A percentile compares a stretch with the other conserved stretches of the same genome.
Evolutionary conservation across 2,329 filamentous ascomycete species (phyloP).

Genomic region (Biscogniauxia mediterranea): DNA sequence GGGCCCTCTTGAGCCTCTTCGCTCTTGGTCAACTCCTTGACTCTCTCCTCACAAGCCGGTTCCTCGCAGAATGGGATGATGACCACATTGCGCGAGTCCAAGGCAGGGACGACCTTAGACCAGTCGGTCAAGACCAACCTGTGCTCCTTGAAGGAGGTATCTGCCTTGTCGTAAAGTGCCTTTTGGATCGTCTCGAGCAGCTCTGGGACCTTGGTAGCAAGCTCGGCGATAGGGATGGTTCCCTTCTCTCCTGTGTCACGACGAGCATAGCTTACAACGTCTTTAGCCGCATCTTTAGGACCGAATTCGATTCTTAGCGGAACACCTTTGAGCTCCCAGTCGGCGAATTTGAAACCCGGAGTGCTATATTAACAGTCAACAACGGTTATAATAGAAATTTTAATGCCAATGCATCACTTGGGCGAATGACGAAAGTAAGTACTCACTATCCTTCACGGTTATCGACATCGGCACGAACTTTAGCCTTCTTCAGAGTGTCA

Average conservation of each 20-base stretch:
- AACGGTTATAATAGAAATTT: not conserved
- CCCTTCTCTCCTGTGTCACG: slow-evolving; percentile 85
- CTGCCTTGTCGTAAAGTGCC: slow-evolving; percentile 76
- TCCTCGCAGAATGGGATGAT: slow-evolving; percentile 88
- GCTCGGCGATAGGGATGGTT: slow-evolving; percentile 71
- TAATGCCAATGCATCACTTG: not conserved
- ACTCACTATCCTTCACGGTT: slow-evolving; percentile 74
- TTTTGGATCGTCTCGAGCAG: slow-evolving; percentile 88
- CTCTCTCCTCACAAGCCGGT: slow-evolving; percentile 81
- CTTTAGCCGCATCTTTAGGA: slow-evolving; percentile 85
- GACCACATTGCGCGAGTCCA: slow-evolving; percentile 90
- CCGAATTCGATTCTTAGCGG: slow-evolving; percentile 94
- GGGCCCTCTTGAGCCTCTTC: slow-evolving; percentile 59
- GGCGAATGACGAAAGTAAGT: slow-evolving; percentile 8
- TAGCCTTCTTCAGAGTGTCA: slow-evolving; percentile 65
- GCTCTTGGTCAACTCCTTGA: slow-evolving; percentile 88
- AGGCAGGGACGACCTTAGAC: slow-evolving; percentile 85
- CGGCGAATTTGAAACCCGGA: slow-evolving; percentile 97
- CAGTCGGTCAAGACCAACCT: slow-evolving; percentile 79
- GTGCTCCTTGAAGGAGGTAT: slow-evolving; percentile 75
- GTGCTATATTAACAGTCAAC: slow-evolving; percentile 45
- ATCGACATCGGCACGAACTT: slow-evolving; percentile 78
- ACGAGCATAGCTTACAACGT: slow-evolving; percentile 80
- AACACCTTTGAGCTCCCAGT: slow-evolving; percentile 96
- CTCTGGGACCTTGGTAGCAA: slow-evolving; percentile 70